These are phyloP conservation scores for Ganoderma lucidum DNA, from an alignment of 1,284 basidiomycete species.

Conservation along the genomic window DNA sequence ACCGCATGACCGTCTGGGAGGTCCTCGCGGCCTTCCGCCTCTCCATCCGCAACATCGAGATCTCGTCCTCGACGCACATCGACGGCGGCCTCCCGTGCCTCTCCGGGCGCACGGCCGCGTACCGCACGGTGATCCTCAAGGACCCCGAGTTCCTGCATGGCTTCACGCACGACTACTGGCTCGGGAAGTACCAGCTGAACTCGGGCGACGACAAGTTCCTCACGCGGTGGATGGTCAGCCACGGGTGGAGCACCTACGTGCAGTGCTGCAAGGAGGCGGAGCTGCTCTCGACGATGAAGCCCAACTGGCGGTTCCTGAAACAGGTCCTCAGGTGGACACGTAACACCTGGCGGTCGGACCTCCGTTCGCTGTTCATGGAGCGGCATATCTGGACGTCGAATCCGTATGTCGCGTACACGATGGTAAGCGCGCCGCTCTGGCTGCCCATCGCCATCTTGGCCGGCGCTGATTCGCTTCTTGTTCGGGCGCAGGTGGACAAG, in stretches of 20 bases:
- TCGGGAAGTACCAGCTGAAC: slow-evolving; percentile 92
- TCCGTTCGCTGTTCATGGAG: slow-evolving; percentile 89
- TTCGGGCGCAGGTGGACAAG: slow-evolving; percentile 74
- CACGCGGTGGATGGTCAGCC: slow-evolving; percentile 95
- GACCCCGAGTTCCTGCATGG: slow-evolving; percentile 92
- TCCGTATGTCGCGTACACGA: slow-evolving; percentile 92
- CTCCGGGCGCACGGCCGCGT: slow-evolving; percentile 91
- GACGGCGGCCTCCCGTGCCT: slow-evolving; percentile 92
- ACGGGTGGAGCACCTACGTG: slow-evolving; percentile 93
- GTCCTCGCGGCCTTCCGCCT: slow-evolving; percentile 91
- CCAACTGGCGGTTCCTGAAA: slow-evolving; percentile 93
- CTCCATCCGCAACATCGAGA: slow-evolving; percentile 93
- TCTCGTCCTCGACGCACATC: slow-evolving; percentile 87
- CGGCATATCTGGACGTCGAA: slow-evolving; percentile 87
- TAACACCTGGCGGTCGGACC: slow-evolving; percentile 92
- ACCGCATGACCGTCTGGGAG: slow-evolving; percentile 91
- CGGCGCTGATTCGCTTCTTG: slow-evolving; percentile 15
- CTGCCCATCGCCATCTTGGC: neutral
- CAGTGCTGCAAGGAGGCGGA: slow-evolving; percentile 93
- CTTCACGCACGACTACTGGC: slow-evolving; percentile 93
- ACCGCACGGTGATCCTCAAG: slow-evolving; percentile 92
- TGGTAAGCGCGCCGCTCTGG: slow-evolving; percentile 57
- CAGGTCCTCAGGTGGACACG: slow-evolving; percentile 93
- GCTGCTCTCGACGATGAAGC: slow-evolving; percentile 93
- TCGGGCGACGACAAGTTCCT: slow-evolving; percentile 94